Percentiles rank a stretch among this genome's conserved stretches.
Conservation (phyloP, 164 flowering plant species). For the Chimonanthus praecox region DNA sequence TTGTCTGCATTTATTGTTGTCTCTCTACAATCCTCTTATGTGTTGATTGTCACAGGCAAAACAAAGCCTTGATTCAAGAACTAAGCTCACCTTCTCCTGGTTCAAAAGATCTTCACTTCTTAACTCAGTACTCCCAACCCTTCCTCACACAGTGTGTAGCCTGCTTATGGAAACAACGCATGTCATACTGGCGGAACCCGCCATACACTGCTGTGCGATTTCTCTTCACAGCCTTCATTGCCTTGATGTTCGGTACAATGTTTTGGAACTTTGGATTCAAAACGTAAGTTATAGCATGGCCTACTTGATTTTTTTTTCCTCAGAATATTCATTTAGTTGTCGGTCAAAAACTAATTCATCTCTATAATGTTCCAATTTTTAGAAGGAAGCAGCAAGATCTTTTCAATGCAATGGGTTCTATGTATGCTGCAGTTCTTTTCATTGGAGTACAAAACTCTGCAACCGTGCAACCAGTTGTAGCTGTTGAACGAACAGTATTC, state of each 20-base stretch:
- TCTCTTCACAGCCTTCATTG: conserved; percentile 56
- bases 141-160: conserved; percentile 64
- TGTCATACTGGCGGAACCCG: conserved; percentile 89
- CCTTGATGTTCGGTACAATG: conserved; percentile 62
- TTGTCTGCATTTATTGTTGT: background rate
- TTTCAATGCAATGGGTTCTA: background rate
- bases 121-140: conserved; percentile 56
- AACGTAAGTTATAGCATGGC: conserved; percentile 25
- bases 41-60: conserved; percentile 35
- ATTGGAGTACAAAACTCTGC: background rate
- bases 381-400: background rate
- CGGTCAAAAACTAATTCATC: background rate
- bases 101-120: conserved; percentile 50
- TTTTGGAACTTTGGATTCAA: conserved; percentile 67
- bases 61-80: conserved; percentile 57
- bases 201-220: conserved; percentile 67
- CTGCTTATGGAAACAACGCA: conserved; percentile 85
- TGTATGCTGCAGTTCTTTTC: background rate
- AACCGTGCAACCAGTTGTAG: background rate
- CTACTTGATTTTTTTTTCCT: background rate
- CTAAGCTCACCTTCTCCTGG: conserved; percentile 45
- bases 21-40: background rate
- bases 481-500: background rate
- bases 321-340: too few species aligned
- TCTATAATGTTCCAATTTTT: background rate